Base-by-base conservation (phyloP, 169 alveolate species). In the Hammondia hammondi region DNA sequence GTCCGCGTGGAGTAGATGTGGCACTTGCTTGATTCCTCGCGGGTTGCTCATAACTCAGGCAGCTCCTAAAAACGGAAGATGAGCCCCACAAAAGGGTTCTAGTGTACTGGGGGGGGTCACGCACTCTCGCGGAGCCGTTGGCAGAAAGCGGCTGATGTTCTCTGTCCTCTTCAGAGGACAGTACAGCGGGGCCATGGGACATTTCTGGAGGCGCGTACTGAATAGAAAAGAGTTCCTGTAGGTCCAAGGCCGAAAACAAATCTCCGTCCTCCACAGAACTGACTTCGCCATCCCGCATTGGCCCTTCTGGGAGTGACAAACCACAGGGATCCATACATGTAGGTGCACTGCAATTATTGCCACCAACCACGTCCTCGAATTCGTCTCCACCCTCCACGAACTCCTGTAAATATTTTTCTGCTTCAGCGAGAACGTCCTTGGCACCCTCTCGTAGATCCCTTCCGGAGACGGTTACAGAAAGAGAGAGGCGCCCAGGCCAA, bases 401-500 rank as follows among this genome's bases (percentile, higher is more conserved):
- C 56, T 77, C 87, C 56, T 77, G 3, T 46, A 32, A 0, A 46
- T 21, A 39, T 39, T 52, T 9, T 52, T 77, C 87, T 12, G 87
- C 87, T 17, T 77, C 87, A 19, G 56, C 43, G 12, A 77, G 46
- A 17, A 77, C 7, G 27, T 24, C 46, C 48, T 77, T 24, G 48
- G 48, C 87, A 21, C 87, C 32, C 48, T 77, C 87, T 37, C 29
- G 39, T 52, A 77, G 48, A 32, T 77, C 87, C 87, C 46, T 32
- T 37, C 87, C 87, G 10, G 56, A 77, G 12, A 77, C 87, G 46
- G 87, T 77, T 10, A 77, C 29, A 24, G 87, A 77, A 19, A 77
- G 87, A 24, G 24, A 77, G 45, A 77, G 87, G 48, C 24, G 87
- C 21, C 87, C 87, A 14, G 87, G 87, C 27, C 87, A 32, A 21